Evolutionary conservation across 192 early-diverging fungal genomes (phyloP), one percentile per base, ranked within the genome.

Genomic region (Kappamyces sp.): DNA sequence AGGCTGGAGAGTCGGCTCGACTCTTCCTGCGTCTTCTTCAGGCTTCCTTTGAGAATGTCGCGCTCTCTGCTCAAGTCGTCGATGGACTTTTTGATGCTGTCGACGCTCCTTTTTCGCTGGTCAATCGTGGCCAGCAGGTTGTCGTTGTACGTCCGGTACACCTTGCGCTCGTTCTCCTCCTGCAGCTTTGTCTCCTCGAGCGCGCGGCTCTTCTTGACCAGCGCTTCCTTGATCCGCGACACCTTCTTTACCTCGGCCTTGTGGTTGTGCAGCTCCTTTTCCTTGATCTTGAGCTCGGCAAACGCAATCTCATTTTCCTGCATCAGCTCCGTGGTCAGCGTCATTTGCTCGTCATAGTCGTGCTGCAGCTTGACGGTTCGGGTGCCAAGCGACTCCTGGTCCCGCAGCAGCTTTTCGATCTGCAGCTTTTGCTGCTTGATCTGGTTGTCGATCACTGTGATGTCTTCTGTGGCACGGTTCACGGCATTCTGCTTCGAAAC

Each of bases 271-370:
- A 84, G 53, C 7, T 79, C 69, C 7, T 52, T 49, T 62, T 83
- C 78, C 42, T 68, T 68, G 5, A 46, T n/a, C 41, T 64, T 66
- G 37, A 78, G 58, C 44, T 82, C 81, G n/a, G 50, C 64, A 5
- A 46, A 51, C n/a, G 71, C 41, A 2, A 38, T 46, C 10, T 66
- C 64, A 47, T 84, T 84, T 49, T 84, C 76, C 5, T 69, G 51
- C 7, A 81, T 63, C 7, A 84, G 49, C 46, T 76, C 62, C 12
- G 55, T 67, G 8, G 83, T 73, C 35, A 74, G 32, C 3, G 59
- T 53, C 61, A 77, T 72, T 60, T 84, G 83, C 57, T 80, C 77
- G 48, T 81, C 74, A 41, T 70, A 84, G 43, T 84, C 83, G 12
- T 66, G 62, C 53, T 81, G 79, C 10, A 82, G 62, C 63, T 84